Base-by-base conservation (phyloP, 1,284 basidiomycete genomes). In the Sphaerobolus stellatus region DNA sequence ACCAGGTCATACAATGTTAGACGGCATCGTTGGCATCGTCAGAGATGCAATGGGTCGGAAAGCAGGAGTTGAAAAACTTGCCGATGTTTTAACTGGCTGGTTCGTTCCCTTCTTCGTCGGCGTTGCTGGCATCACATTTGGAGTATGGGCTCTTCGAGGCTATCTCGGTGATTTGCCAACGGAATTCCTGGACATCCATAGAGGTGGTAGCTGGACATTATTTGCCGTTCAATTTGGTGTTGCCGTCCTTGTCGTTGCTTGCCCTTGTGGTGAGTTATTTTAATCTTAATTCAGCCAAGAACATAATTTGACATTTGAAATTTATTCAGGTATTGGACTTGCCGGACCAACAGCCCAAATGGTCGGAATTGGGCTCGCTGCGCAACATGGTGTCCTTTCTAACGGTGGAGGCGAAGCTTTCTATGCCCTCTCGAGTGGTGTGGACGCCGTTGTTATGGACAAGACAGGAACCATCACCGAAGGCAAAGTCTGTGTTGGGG, bases 381-480 rank as follows among this genome's bases (percentile, higher is more conserved):
- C 90, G 3, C 83, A 86, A 63, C 73, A 76, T 50, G 92, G 92
- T 22, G 87, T 94, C 52, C 76, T 94, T 11, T 89, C 84, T 13
- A 82, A 85, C 33, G 90, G 90, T 16, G 91, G 91, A 8, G 91
- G 92, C 4, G 87, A 91, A 68, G 90, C 91, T 0, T 93, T 94
- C 68, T 82, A 92, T 62, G 84, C 87, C 50, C 86, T 90, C 49
- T 84, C 87, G 0, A 80, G 84, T 56, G n/a, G n/a, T n/a, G 75
- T 92, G 40, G 82, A 88, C 61, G 64, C 82, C 28, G 66, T 94
- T 25, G 84, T 86, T 1, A 90, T 93, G 59, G 90, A 94, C 70
- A 94, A 94, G 70, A 94, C 92, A 0, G 92, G 92, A 3, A 94
- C 92, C 0, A 67, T 94, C 24, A 94, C 92, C 0, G 72, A 81